A percentile compares a stretch with the other conserved stretches of the same genome.
These are phyloP conservation scores for Cladosporium austrohemisphaericum DNA, from an alignment of 2,329 filamentous ascomycete genomes.

Conservation along the genomic window DNA sequence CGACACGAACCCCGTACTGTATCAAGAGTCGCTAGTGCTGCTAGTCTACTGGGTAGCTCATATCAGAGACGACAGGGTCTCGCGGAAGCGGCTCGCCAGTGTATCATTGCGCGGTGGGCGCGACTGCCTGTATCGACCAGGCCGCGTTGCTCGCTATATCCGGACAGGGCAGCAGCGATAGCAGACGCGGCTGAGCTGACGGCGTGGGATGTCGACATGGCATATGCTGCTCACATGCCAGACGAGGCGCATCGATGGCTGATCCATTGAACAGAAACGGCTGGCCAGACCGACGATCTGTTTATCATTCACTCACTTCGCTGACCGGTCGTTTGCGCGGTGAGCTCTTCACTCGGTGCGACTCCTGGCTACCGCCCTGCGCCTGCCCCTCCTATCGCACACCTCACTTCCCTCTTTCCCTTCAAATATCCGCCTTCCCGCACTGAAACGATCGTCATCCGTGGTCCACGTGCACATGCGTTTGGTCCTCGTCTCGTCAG, in stretches of 20 bases:
- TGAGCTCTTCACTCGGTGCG: too few species aligned
- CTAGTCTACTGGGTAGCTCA: neutral
- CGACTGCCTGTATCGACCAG: neutral
- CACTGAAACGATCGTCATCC: neutral
- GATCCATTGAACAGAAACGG: slow-evolving; percentile 6
- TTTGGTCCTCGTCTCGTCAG: slow-evolving; percentile 8
- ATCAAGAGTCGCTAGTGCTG: neutral
- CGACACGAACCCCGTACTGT: neutral
- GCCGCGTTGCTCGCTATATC: neutral
- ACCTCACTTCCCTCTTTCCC: slow-evolving; percentile 3
- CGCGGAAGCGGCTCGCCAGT: slow-evolving; percentile 6
- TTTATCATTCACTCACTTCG: too few species aligned
- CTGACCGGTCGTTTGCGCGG: slow-evolving; percentile 1
- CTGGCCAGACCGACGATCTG: neutral
- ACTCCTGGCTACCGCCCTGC: neutral
- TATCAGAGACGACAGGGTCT: neutral
- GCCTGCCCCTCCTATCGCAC: too few species aligned
- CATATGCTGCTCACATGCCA: neutral
- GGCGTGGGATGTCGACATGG: neutral
- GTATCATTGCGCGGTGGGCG: neutral
- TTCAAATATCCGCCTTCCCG: neutral
- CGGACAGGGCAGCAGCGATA: neutral
- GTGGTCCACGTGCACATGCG: slow-evolving; percentile 6
- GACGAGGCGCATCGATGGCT: slow-evolving; percentile 1
- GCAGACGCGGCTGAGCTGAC: too few species aligned